Percentiles rank a stretch among this genome's conserved stretches.
phyloP scores from a whole-genome alignment of 495 filamentous ascomycete species.

The Tuber aestivum region DNA sequence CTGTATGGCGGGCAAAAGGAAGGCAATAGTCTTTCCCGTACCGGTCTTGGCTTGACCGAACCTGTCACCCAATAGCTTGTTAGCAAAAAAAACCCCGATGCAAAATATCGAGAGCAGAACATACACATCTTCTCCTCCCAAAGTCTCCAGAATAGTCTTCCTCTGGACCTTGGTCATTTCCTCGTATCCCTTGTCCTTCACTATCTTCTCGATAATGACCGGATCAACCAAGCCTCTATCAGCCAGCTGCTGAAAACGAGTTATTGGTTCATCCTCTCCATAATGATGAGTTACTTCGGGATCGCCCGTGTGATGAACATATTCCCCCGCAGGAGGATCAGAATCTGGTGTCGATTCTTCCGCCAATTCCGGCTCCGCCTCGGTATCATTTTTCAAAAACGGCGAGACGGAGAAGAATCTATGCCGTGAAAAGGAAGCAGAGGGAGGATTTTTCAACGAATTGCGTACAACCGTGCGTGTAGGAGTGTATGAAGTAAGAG shows the following conservation, averaged over 20 bases:
- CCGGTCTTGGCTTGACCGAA: slow-evolving; percentile 84
- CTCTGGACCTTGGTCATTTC: slow-evolving; percentile 93
- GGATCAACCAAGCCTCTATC: slow-evolving; percentile 58
- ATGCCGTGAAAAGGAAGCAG: slow-evolving; percentile 21
- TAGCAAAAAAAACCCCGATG: slow-evolving; percentile 27
- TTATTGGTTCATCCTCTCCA: slow-evolving; percentile 45
- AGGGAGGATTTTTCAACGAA: slow-evolving; percentile 27
- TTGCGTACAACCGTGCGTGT: slow-evolving; percentile 13
- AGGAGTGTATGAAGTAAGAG: slow-evolving; percentile 22
- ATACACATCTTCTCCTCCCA: slow-evolving; percentile 79
- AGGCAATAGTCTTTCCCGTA: slow-evolving; percentile 82
- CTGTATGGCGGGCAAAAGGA: slow-evolving; percentile 70
- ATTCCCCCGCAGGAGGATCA: slow-evolving; percentile 33
- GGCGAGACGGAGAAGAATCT: slow-evolving; percentile 43
- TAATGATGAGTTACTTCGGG: slow-evolving; percentile 21
- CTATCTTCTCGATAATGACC: slow-evolving; percentile 63
- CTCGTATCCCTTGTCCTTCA: slow-evolving; percentile 64
- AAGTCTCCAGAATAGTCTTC: slow-evolving; percentile 67
- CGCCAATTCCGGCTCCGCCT: slow-evolving; percentile 13
- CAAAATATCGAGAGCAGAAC: slow-evolving; percentile 39
- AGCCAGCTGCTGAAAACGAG: slow-evolving; percentile 64
- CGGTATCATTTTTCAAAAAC: slow-evolving; percentile 35
- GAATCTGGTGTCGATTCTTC: slow-evolving; percentile 16
- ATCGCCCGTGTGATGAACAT: slow-evolving; percentile 17
- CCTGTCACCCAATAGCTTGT: slow-evolving; percentile 49